A percentile compares a stretch with the other conserved stretches of the same genome.
These are phyloP conservation scores for Castanea crenata DNA, from an alignment of 306 rosid genomes.

Conservation along the genomic window DNA sequence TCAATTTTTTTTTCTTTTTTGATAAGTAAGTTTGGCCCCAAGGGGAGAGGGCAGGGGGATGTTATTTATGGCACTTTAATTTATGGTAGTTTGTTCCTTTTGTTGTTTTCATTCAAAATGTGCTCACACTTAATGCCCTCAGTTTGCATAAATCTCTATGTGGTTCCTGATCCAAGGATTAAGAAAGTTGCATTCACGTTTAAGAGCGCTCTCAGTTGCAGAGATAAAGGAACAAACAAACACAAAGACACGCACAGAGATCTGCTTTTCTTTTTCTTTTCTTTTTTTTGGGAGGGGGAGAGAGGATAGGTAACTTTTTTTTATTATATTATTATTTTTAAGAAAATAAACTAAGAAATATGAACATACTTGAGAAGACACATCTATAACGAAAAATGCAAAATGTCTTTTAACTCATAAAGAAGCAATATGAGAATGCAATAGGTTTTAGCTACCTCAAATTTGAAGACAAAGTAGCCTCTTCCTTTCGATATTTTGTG, in stretches of 20 bases:
- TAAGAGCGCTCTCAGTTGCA: not conserved
- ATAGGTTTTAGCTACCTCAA: conserved; percentile 48
- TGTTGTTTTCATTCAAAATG: not conserved
- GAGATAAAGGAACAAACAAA: not conserved
- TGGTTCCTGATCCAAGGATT: not conserved
- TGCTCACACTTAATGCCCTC: not conserved
- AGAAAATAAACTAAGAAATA: not conserved
- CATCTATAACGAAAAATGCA: not conserved
- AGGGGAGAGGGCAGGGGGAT: not conserved
- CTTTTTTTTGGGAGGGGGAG: too few relatives aligned
- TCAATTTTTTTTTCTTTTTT: too few relatives aligned
- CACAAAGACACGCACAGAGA: not conserved
- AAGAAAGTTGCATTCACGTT: not conserved
- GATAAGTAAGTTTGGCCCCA: too few relatives aligned
- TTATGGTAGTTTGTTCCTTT: not conserved
- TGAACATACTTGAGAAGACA: not conserved
- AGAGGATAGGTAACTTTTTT: too few relatives aligned
- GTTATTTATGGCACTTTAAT: not conserved
- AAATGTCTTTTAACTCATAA: not conserved
- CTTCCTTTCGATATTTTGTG: conserved; percentile 89
- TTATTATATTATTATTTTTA: too few relatives aligned
- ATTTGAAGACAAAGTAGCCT: conserved; percentile 78
- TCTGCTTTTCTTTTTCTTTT: not conserved
- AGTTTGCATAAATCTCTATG: not conserved
- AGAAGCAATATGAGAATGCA: not conserved